A percentile compares a stretch with the other conserved stretches of the same genome.
Evolutionary conservation across 2,329 filamentous ascomycete species (phyloP).

Genomic region (Alternaria solani): DNA sequence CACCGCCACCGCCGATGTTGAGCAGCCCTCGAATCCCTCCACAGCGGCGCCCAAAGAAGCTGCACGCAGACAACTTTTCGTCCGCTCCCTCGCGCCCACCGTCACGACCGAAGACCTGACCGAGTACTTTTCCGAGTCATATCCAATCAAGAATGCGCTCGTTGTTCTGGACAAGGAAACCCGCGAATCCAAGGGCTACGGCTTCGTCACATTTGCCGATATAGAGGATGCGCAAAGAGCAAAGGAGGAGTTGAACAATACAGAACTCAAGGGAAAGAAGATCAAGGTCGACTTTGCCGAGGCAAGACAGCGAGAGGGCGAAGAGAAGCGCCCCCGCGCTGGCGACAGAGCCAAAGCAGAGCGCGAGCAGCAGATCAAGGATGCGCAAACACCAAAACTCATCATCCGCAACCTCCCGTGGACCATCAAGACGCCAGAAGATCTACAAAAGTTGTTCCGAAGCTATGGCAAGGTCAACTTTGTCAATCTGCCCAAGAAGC

Average conservation of each 20-base stretch:
- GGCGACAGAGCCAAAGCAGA: conserved; percentile 70
- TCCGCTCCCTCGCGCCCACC: conserved; percentile 80
- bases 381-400: conserved; percentile 76
- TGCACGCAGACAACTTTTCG: conserved; percentile 72
- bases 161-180: conserved; percentile 86
- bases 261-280: conserved; percentile 78
- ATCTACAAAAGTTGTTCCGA: conserved; percentile 79
- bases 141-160: conserved; percentile 94
- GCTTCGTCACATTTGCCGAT: conserved; percentile 96
- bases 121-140: conserved; percentile 91
- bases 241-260: conserved; percentile 80
- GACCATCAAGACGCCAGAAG: conserved; percentile 88
- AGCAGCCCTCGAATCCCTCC: conserved; percentile 22
- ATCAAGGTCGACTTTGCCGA: conserved; percentile 90
- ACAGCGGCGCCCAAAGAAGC: conserved; percentile 36
- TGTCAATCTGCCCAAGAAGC: conserved; percentile 81
- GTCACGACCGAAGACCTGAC: conserved; percentile 84
- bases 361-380: conserved; percentile 67
- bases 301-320: conserved; percentile 73
- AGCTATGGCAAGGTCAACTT: conserved; percentile 93
- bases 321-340: conserved; percentile 51
- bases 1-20: conserved; percentile 36
- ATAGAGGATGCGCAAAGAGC: conserved; percentile 87
- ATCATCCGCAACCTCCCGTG: conserved; percentile 95
- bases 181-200: conserved; percentile 88